Evolutionary conservation across 2,329 filamentous ascomycete genomes (phyloP).

Genomic region (Stachybotrys echinatus): DNA sequence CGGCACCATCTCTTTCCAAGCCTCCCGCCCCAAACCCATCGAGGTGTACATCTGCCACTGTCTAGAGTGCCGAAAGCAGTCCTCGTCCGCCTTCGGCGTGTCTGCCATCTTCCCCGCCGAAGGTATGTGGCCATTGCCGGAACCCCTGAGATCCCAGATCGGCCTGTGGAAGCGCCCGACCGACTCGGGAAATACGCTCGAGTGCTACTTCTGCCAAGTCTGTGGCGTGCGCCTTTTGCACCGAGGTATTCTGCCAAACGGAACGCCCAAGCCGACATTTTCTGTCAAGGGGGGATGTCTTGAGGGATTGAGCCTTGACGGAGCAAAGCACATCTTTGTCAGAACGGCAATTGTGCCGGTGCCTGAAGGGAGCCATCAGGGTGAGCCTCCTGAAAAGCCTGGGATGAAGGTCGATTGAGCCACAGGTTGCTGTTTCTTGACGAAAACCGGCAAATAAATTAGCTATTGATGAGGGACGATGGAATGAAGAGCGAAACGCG

Average conservation of each 20-base stretch:
- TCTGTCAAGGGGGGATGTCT: slow-evolving; percentile 43
- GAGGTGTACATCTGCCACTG: slow-evolving; percentile 41
- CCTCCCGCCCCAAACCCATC: slow-evolving; percentile 26
- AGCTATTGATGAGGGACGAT: too few species aligned
- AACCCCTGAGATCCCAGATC: slow-evolving; percentile 24
- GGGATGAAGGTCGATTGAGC: background rate
- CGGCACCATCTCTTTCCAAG: slow-evolving; percentile 28
- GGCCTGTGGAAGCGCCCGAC: slow-evolving; percentile 31
- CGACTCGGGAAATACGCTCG: slow-evolving; percentile 33
- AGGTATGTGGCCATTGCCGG: slow-evolving; percentile 33
- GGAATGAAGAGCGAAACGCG: too few species aligned
- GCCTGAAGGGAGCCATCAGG: slow-evolving; percentile 26
- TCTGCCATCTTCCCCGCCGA: slow-evolving; percentile 36
- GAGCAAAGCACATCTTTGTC: slow-evolving; percentile 39
- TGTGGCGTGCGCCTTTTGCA: slow-evolving; percentile 45
- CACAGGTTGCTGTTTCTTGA: background rate
- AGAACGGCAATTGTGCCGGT: slow-evolving; percentile 38
- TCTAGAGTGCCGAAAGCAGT: slow-evolving; percentile 38
- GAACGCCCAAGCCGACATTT: slow-evolving; percentile 27
- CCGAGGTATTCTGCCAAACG: slow-evolving; percentile 30
- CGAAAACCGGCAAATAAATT: background rate
- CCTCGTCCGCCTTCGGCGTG: slow-evolving; percentile 38
- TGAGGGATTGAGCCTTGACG: slow-evolving; percentile 32
- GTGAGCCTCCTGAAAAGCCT: slow-evolving; percentile 4
- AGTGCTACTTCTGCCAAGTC: slow-evolving; percentile 35